Percentiles rank a stretch among this genome's conserved stretches.
Conservation (phyloP, 805 yeast genomes). For the Wickerhamomyces alni region DNA sequence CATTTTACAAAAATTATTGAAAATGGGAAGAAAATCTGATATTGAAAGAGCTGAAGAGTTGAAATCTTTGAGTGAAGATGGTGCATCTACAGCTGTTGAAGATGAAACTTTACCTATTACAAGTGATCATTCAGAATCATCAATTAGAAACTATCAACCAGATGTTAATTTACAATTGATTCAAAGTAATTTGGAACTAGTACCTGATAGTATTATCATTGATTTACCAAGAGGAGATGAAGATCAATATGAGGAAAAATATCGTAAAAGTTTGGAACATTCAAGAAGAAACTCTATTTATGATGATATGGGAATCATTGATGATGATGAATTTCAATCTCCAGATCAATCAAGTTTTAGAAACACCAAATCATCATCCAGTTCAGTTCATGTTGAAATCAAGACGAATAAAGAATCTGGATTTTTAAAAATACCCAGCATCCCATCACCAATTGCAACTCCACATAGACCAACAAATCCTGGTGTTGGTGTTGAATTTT, state of each 20-base stretch:
- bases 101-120: too few relatives aligned
- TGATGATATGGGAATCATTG: background rate
- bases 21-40: constrained; percentile 14
- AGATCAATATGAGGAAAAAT: constrained; percentile 16
- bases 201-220: constrained; percentile 1
- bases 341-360: too few relatives aligned
- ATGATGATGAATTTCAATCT: too few relatives aligned
- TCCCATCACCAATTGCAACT: constrained; percentile 17
- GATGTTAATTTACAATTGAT: background rate
- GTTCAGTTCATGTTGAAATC: background rate
- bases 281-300: constrained; percentile 2
- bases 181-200: background rate
- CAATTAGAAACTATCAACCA: background rate
- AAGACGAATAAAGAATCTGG: constrained; percentile 2
- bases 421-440: constrained; percentile 1
- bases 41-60: constrained; percentile 27
- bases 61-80: constrained; percentile 2
- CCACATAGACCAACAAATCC: constrained; percentile 10
- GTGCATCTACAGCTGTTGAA: background rate
- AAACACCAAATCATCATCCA: too few relatives aligned
- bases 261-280: constrained; percentile 10
- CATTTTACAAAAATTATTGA: constrained; percentile 28
- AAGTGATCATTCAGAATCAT: too few relatives aligned
- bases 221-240: constrained; percentile 19
- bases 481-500: constrained; percentile 6